Evolutionary conservation across 768 basidiomycete genomes (phyloP).

Genomic region (Coprinopsis strossmayeri): DNA sequence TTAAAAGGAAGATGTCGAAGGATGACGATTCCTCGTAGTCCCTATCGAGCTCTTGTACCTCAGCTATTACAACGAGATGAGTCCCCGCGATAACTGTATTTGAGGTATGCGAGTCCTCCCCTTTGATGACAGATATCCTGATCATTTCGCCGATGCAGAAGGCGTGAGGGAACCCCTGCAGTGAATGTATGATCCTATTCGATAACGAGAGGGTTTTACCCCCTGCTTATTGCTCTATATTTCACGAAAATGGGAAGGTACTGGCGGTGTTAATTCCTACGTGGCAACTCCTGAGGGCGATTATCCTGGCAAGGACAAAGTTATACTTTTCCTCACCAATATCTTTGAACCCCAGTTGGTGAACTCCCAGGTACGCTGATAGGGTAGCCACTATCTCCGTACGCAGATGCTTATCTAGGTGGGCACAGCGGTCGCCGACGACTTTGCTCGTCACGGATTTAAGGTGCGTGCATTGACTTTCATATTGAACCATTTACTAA

Average conservation of each 20-base stretch:
- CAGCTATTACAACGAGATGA: conserved; percentile 17
- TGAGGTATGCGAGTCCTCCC: conserved; percentile 27
- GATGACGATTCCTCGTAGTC: too few relatives aligned
- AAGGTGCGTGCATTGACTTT: conserved; percentile 19
- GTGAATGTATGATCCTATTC: conserved; percentile 26
- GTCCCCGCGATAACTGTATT: conserved; percentile 44
- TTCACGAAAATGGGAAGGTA: conserved; percentile 39
- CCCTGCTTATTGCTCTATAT: not conserved
- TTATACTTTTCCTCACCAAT: conserved; percentile 48
- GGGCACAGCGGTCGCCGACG: conserved; percentile 29
- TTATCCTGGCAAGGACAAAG: conserved; percentile 51
- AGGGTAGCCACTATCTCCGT: conserved; percentile 1
- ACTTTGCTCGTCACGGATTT: conserved; percentile 39
- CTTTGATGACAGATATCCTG: not conserved
- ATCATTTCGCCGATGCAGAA: conserved; percentile 24
- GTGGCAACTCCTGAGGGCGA: conserved; percentile 44
- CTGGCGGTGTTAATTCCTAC: conserved; percentile 45
- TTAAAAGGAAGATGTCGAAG: too few relatives aligned
- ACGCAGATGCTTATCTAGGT: not conserved
- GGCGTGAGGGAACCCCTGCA: conserved; percentile 43
- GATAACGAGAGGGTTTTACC: not conserved
- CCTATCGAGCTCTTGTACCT: too few relatives aligned
- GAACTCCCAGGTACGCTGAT: conserved; percentile 30
- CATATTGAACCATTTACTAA: too few relatives aligned
- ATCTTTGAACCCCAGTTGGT: conserved; percentile 41